phyloP scores from a whole-genome alignment of 345 rosid species.

The Ceriops tagal region DNA sequence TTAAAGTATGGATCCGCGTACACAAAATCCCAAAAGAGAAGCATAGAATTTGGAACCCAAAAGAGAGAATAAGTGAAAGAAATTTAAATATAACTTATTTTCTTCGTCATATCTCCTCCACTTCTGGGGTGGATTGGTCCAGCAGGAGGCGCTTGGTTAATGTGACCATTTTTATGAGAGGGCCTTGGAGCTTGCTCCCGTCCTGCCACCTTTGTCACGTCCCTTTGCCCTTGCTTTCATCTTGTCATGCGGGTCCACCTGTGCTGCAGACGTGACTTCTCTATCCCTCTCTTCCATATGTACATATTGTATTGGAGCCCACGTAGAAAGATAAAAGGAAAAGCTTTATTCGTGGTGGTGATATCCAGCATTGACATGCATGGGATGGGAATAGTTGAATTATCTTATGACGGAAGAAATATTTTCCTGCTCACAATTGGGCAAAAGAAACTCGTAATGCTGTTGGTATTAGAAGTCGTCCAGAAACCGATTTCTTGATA shows the following conservation, averaged over 20 bases:
- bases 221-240: slow-evolving; percentile 41
- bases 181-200: slow-evolving; percentile 52
- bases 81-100: background rate
- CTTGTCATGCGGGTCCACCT: slow-evolving; percentile 49
- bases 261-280: slow-evolving; percentile 26
- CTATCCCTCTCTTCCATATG: background rate
- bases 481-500: background rate
- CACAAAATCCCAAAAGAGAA: background rate
- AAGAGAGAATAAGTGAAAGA: background rate
- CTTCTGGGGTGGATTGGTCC: background rate
- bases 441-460: too few species aligned
- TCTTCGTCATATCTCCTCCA: slow-evolving; percentile 12
- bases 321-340: too few species aligned
- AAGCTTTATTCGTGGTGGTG: too few species aligned
- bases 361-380: too few species aligned
- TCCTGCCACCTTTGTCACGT: slow-evolving; percentile 40
- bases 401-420: too few species aligned
- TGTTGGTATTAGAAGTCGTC: too few species aligned
- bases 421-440: too few species aligned
- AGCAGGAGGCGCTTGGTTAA: slow-evolving; percentile 9
- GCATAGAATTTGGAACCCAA: background rate
- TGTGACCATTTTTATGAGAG: slow-evolving; percentile 25
- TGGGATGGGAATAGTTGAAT: too few species aligned
- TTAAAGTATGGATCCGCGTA: background rate
- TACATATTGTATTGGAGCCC: too few species aligned